Evolutionary conservation across 805 yeast species (phyloP).

Genomic region (Wickerhamiella kurtzmanii): DNA sequence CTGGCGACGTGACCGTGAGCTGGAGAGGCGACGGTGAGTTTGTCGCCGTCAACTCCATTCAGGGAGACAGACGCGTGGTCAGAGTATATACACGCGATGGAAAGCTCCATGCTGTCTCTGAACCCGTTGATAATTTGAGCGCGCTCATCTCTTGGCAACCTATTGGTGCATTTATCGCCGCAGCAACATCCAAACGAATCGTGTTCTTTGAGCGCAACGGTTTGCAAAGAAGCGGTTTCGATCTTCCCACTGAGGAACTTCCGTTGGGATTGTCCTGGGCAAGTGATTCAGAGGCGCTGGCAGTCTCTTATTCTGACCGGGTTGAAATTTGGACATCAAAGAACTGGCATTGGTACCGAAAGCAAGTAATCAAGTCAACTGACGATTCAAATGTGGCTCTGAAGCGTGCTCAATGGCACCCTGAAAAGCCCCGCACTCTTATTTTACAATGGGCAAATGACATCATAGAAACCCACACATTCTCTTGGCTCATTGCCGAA

Average conservation of each 20-base stretch:
- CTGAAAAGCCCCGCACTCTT: constrained; percentile 69
- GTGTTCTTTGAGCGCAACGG: constrained; percentile 91
- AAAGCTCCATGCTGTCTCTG: constrained; percentile 64
- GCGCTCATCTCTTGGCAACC: constrained; percentile 76
- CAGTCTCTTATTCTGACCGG: constrained; percentile 45
- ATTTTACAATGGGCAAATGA: constrained; percentile 30
- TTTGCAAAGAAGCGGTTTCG: constrained; percentile 75
- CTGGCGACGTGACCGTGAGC: constrained; percentile 36
- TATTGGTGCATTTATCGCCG: constrained; percentile 74
- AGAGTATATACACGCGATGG: constrained; percentile 74
- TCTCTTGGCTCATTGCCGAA: constrained; percentile 48
- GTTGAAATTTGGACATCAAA: constrained; percentile 85
- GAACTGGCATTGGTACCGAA: constrained; percentile 92
- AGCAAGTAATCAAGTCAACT: constrained; percentile 45
- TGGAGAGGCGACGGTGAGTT: constrained; percentile 96
- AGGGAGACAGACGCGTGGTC: constrained; percentile 53
- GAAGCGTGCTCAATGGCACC: constrained; percentile 53
- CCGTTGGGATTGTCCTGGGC: constrained; percentile 63
- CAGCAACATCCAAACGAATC: constrained; percentile 41
- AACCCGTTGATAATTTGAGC: constrained; percentile 76
- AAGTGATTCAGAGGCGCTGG: constrained; percentile 60
- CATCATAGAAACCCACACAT: constrained; percentile 23
- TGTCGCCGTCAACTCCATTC: constrained; percentile 49
- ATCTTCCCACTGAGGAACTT: constrained; percentile 35
- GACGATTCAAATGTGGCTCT: constrained; percentile 9